Conservation (phyloP, 2,329 filamentous ascomycete genomes). For the Fusarium nodosum region DNA sequence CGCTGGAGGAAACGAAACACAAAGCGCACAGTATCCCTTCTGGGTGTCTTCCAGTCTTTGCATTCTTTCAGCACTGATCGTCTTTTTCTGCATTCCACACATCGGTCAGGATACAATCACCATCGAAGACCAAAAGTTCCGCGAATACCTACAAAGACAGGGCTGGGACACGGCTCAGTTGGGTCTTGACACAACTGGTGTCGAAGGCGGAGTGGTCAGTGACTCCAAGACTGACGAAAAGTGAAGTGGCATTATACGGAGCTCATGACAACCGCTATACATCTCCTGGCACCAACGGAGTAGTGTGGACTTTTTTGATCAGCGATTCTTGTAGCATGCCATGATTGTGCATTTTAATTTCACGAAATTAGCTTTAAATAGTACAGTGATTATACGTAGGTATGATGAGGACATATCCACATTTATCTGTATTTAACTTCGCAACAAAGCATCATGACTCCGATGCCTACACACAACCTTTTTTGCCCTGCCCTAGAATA, state of each 20-base stretch:
- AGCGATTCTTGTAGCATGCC: neutral
- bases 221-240: conserved; percentile 31
- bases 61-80: conserved; percentile 74
- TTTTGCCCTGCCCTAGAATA: no score
- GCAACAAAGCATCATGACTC: no score
- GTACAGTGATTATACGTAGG: neutral
- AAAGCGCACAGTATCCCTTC: conserved; percentile 86
- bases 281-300: neutral
- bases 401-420: neutral
- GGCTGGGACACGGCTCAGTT: conserved; percentile 79
- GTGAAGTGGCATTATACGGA: neutral
- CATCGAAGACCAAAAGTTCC: conserved; percentile 80
- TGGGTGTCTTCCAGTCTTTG: conserved; percentile 85
- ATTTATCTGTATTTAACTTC: no score
- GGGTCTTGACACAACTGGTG: conserved; percentile 56
- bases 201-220: conserved; percentile 23
- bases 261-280: neutral
- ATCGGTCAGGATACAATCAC: conserved; percentile 90
- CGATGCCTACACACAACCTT: no score
- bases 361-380: neutral
- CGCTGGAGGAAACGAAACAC: conserved; percentile 66
- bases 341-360: neutral
- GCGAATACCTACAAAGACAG: conserved; percentile 76
- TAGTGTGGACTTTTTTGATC: no score
- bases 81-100: conserved; percentile 76